These are phyloP conservation scores for Diplosphaera chodatii DNA, from an alignment of 139 green algal genomes.

Conservation along the genomic window DNA sequence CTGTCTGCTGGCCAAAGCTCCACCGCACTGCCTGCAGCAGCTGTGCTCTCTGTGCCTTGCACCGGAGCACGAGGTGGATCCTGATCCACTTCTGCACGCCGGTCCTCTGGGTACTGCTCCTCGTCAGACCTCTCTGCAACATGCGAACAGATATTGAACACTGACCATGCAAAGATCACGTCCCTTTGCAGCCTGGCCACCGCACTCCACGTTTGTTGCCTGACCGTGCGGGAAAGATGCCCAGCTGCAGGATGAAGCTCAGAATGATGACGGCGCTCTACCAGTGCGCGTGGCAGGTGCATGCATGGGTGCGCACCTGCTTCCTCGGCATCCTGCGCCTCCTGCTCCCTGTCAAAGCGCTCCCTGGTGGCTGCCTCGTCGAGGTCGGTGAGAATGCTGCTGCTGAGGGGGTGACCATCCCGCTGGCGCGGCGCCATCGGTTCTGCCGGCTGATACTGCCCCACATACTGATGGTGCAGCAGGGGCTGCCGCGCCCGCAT, in stretches of 20 bases:
- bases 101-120: background rate
- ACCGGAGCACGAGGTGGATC: background rate
- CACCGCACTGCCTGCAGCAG: too few species aligned
- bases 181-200: too few species aligned
- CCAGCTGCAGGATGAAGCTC: too few species aligned
- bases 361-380: slow-evolving; percentile 33
- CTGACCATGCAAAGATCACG: too few species aligned
- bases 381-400: slow-evolving; percentile 38
- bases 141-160: too few species aligned
- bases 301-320: background rate
- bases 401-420: slow-evolving; percentile 16
- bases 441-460: slow-evolving; percentile 20
- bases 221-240: too few species aligned
- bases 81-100: background rate
- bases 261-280: too few species aligned
- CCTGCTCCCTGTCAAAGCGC: background rate
- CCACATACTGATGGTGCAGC: slow-evolving; percentile 62
- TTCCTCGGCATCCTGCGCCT: background rate
- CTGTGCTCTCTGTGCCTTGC: too few species aligned
- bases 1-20: too few species aligned
- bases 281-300: too few species aligned
- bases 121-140: background rate
- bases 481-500: slow-evolving; percentile 60
- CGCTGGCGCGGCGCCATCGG: too few species aligned
- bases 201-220: too few species aligned